These are phyloP conservation scores for Ogataea wickerhamii DNA, from an alignment of 805 yeast genomes.

Conservation along the genomic window DNA sequence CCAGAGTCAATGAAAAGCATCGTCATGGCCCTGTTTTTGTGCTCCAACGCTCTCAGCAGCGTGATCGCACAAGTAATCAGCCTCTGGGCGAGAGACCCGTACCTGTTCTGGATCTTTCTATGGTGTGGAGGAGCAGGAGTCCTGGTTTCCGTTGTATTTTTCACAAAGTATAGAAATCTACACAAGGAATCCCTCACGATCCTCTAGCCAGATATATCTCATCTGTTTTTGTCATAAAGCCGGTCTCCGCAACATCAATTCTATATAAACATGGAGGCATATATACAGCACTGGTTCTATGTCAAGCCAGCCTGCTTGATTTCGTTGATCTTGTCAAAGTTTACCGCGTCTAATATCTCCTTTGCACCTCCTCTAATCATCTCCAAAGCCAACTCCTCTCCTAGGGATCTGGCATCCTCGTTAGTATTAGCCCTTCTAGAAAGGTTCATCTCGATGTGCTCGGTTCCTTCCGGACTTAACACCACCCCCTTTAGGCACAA, in stretches of 20 bases:
- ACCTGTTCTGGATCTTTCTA: constrained; percentile 35
- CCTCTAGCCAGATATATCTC: no score
- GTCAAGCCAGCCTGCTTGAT: constrained; percentile 34
- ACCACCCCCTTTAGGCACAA: constrained; percentile 68
- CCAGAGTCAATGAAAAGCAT: constrained; percentile 49
- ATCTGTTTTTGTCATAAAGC: no score
- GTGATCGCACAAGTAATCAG: constrained; percentile 40
- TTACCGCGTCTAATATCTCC: constrained; percentile 73
- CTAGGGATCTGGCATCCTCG: constrained; percentile 68
- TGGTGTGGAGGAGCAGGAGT: constrained; percentile 35
- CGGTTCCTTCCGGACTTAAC: constrained; percentile 78
- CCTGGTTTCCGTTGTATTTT: constrained; percentile 24
- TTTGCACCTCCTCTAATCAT: constrained; percentile 79
- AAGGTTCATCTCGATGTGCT: constrained; percentile 57
- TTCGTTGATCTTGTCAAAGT: constrained; percentile 58
- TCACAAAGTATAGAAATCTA: constrained; percentile 16
- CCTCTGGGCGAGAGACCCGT: constrained; percentile 39
- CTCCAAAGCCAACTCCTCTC: constrained; percentile 61
- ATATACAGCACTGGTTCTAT: no score
- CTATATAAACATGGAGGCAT: no score
- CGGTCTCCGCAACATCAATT: no score
- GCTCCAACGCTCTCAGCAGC: constrained; percentile 44
- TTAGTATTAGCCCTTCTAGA: constrained; percentile 34
- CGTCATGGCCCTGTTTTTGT: constrained; percentile 40
- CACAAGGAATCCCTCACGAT: constrained; percentile 4